These are phyloP conservation scores for Gynandropsis gynandra DNA, from an alignment of 345 rosid genomes.

Conservation along the genomic window DNA sequence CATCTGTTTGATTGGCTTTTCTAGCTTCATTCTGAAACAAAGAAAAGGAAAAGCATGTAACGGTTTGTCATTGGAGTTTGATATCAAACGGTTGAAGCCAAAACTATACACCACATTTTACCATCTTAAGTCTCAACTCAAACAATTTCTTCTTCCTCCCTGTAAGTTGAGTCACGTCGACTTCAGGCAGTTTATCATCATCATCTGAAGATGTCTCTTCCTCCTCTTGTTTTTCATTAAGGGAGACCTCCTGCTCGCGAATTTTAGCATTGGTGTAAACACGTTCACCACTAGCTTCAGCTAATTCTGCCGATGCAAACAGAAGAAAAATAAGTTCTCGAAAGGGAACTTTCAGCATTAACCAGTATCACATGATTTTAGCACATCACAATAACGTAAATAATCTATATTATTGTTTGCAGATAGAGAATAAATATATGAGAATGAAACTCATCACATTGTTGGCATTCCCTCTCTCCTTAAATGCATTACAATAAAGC, in stretches of 20 bases:
- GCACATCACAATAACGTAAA: neutral
- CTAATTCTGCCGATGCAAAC: slow-evolving; percentile 27
- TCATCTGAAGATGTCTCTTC: slow-evolving; percentile 45
- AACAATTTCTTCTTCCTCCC: slow-evolving; percentile 74
- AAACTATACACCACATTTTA: slow-evolving; percentile 20
- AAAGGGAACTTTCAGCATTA: neutral
- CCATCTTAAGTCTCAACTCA: slow-evolving; percentile 87
- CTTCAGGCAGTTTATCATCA: slow-evolving; percentile 32
- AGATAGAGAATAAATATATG: neutral
- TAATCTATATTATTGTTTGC: neutral
- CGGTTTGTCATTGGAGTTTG: slow-evolving; percentile 4
- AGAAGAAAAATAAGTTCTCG: slow-evolving; percentile 4
- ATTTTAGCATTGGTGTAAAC: slow-evolving; percentile 17
- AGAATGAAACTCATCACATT: neutral
- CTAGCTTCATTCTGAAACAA: slow-evolving; percentile 67
- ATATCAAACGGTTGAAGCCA: neutral
- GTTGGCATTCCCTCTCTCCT: neutral
- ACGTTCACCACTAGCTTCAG: slow-evolving; percentile 30
- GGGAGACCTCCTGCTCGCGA: slow-evolving; percentile 27
- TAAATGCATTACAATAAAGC: neutral
- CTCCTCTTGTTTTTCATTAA: slow-evolving; percentile 27
- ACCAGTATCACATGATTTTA: neutral
- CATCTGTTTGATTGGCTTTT: slow-evolving; percentile 82
- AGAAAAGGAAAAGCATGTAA: slow-evolving; percentile 6
- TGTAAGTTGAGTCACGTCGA: slow-evolving; percentile 58